These are phyloP conservation scores for Schizophyllum amplum DNA, from an alignment of 1,284 basidiomycete species.

Conservation along the genomic window DNA sequence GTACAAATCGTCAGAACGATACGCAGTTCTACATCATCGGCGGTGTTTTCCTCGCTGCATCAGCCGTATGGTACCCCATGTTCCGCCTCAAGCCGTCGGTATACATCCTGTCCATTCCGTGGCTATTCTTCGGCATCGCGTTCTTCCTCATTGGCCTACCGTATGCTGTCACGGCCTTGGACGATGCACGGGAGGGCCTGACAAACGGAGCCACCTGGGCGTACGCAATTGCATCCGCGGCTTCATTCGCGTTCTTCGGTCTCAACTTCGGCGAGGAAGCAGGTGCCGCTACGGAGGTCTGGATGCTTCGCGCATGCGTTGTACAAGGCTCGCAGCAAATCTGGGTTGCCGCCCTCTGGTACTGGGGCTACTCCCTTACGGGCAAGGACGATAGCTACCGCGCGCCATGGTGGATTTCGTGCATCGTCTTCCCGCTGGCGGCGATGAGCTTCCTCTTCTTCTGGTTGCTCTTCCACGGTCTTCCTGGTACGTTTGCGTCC, in stretches of 20 bases:
- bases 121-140: conserved; percentile 80
- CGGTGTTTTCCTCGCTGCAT: conserved; percentile 75
- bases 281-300: conserved; percentile 84
- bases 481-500: conserved; percentile 75
- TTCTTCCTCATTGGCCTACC: conserved; percentile 87
- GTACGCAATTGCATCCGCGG: conserved; percentile 82
- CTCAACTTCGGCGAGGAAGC: conserved; percentile 94
- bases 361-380: conserved; percentile 80
- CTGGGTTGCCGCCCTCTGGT: conserved; percentile 90
- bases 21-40: conserved; percentile 83
- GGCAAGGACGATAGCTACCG: conserved; percentile 33
- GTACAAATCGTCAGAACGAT: conserved; percentile 72
- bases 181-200: conserved; percentile 51
- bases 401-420: conserved; percentile 76
- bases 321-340: conserved; percentile 90
- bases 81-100: conserved; percentile 84
- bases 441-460: conserved; percentile 66
- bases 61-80: conserved; percentile 80
- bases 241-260: conserved; percentile 86
- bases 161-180: conserved; percentile 57
- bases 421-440: conserved; percentile 76
- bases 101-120: conserved; percentile 76
- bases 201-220: conserved; percentile 77
- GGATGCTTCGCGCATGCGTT: conserved; percentile 80
- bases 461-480: conserved; percentile 73